Percentiles rank a stretch among this genome's conserved stretches.
phyloP scores from a whole-genome alignment of 768 basidiomycete genomes.

The Tricholoma bakamatsutake region DNA sequence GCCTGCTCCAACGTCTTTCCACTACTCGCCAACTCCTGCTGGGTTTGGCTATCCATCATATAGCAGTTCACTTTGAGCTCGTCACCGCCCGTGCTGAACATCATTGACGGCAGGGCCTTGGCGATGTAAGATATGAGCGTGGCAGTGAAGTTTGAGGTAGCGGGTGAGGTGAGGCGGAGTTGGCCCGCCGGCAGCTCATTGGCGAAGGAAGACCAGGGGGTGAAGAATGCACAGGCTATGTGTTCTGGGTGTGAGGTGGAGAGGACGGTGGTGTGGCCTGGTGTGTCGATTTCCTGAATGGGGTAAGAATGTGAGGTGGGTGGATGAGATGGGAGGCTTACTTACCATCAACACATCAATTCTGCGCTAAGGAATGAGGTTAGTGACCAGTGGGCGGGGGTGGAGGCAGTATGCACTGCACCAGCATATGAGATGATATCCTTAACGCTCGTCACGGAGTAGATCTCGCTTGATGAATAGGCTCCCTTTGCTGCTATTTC shows the following conservation, averaged over 20 bases:
- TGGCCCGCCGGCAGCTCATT: constrained; percentile 81
- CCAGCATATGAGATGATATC: constrained; percentile 61
- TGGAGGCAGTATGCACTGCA: constrained; percentile 37
- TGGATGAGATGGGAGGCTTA: constrained; percentile 18
- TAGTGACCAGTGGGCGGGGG: background rate
- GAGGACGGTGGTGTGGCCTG: constrained; percentile 74
- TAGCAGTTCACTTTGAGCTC: constrained; percentile 72
- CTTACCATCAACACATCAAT: constrained; percentile 67
- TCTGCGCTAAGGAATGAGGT: constrained; percentile 41
- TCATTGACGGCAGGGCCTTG: constrained; percentile 43
- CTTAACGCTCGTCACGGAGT: constrained; percentile 48
- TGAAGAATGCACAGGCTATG: constrained; percentile 55
- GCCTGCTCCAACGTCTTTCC: constrained; percentile 59
- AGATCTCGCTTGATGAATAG: constrained; percentile 52
- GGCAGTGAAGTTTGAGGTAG: constrained; percentile 54
- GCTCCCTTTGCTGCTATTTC: constrained; percentile 62
- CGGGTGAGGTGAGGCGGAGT: constrained; percentile 61
- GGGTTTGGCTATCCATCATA: constrained; percentile 51
- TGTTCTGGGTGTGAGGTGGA: constrained; percentile 63
- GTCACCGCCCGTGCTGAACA: constrained; percentile 81
- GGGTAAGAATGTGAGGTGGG: constrained; percentile 28
- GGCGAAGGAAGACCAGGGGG: constrained; percentile 58
- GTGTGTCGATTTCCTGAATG: constrained; percentile 71
- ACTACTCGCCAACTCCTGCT: constrained; percentile 41
- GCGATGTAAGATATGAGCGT: constrained; percentile 50